Percentiles rank a stretch among this genome's conserved stretches.
These are phyloP conservation scores for Melampsora larici-populina DNA, from an alignment of 1,284 basidiomycete species.

Conservation along the genomic window DNA sequence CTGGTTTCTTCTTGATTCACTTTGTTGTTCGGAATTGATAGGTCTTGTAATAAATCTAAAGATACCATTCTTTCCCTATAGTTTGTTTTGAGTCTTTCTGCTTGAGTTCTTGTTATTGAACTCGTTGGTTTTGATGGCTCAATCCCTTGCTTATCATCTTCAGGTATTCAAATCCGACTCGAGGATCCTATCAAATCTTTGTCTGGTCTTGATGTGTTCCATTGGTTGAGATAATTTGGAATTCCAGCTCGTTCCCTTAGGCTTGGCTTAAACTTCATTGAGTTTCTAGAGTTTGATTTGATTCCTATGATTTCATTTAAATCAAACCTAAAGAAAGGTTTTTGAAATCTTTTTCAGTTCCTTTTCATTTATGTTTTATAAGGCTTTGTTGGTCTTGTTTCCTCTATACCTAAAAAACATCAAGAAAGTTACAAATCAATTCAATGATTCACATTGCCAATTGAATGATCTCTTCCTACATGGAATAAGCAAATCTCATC, in stretches of 20 bases:
- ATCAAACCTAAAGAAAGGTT: background rate
- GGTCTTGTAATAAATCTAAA: conserved; percentile 28
- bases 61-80: conserved; percentile 20
- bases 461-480: too few species aligned
- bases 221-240: background rate
- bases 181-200: background rate
- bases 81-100: conserved; percentile 17
- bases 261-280: background rate
- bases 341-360: background rate
- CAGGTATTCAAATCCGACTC: background rate
- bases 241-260: conserved; percentile 23
- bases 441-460: too few species aligned
- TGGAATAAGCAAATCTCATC: too few species aligned
- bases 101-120: conserved; percentile 9
- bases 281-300: background rate
- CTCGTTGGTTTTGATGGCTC: conserved; percentile 21
- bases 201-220: background rate
- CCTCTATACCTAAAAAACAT: too few species aligned
- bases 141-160: background rate
- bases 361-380: background rate
- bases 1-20: background rate
- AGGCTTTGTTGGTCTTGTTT: too few species aligned
- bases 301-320: background rate
- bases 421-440: too few species aligned
- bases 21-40: conserved; percentile 23